A percentile compares a stretch with the other conserved stretches of the same genome.
phyloP scores from a whole-genome alignment of 345 rosid species.

The Acer saccharum region DNA sequence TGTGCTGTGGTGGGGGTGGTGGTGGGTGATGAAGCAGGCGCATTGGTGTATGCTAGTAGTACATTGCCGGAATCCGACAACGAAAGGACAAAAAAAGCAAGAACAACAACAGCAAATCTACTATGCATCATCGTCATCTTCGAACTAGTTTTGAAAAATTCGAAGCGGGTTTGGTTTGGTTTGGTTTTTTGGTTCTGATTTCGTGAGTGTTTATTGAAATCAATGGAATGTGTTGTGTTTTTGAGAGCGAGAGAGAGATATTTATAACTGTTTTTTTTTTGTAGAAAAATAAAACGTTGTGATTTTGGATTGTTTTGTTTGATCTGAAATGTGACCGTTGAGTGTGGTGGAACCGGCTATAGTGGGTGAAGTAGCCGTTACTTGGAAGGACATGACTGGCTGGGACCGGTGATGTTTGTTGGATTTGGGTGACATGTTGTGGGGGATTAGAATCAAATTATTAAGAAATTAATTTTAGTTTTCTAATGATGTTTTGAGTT shows the following conservation, averaged over 20 bases:
- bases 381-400: constrained; percentile 25
- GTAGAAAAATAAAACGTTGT: constrained; percentile 22
- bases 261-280: constrained; percentile 7
- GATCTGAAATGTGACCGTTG: constrained; percentile 52
- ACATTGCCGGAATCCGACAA: constrained; percentile 25
- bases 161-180: not conserved
- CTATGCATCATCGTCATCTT: constrained; percentile 17
- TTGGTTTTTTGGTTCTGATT: not conserved
- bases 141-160: not conserved
- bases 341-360: constrained; percentile 29
- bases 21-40: constrained; percentile 45
- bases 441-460: not conserved
- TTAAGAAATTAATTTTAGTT: not conserved
- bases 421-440: not conserved
- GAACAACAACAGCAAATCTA: constrained; percentile 7
- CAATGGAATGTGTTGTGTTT: not conserved
- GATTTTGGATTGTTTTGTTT: not conserved
- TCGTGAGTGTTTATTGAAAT: not conserved
- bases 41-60: constrained; percentile 32
- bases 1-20: not conserved
- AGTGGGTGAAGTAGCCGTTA: constrained; percentile 56
- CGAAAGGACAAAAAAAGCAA: constrained; percentile 25
- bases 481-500: no score
- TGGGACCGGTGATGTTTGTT: constrained; percentile 7
- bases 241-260: not conserved